phyloP scores from a whole-genome alignment of 202 grass and related monocot species.

The Brachypodium distachyon region DNA sequence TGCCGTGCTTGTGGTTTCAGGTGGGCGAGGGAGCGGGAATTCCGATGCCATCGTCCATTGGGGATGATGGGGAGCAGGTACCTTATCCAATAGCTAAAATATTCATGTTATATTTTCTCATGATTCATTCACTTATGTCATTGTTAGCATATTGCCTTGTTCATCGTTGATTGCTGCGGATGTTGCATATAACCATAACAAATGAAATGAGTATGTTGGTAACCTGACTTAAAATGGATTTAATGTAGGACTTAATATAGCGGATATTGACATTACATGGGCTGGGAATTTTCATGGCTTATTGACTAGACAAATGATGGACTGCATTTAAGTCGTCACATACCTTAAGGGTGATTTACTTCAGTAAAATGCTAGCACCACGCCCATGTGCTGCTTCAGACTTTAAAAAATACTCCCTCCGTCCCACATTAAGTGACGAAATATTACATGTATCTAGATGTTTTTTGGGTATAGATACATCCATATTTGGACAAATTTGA shows the following conservation, averaged over 20 bases:
- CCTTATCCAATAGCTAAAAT: neutral
- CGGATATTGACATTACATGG: neutral
- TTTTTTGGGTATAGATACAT: too few species aligned
- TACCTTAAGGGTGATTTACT: neutral
- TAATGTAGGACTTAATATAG: neutral
- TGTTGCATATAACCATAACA: neutral
- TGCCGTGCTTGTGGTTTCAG: slow-evolving; percentile 15
- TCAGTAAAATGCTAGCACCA: too few species aligned
- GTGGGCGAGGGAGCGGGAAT: slow-evolving; percentile 26
- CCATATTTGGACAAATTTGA: too few species aligned
- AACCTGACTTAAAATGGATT: neutral
- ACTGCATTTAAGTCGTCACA: neutral
- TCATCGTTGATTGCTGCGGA: neutral
- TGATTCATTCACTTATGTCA: neutral
- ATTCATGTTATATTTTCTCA: neutral
- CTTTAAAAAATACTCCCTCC: too few species aligned
- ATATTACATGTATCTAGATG: too few species aligned
- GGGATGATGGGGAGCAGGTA: slow-evolving; percentile 57
- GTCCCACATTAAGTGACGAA: too few species aligned
- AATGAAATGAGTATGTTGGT: neutral
- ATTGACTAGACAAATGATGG: neutral
- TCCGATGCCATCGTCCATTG: slow-evolving; percentile 36
- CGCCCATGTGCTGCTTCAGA: too few species aligned
- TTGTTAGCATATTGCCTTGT: neutral
- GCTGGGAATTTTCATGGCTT: neutral